These are phyloP conservation scores for Plantago lanceolata DNA, from an alignment of 305 asterid genomes.

Conservation along the genomic window DNA sequence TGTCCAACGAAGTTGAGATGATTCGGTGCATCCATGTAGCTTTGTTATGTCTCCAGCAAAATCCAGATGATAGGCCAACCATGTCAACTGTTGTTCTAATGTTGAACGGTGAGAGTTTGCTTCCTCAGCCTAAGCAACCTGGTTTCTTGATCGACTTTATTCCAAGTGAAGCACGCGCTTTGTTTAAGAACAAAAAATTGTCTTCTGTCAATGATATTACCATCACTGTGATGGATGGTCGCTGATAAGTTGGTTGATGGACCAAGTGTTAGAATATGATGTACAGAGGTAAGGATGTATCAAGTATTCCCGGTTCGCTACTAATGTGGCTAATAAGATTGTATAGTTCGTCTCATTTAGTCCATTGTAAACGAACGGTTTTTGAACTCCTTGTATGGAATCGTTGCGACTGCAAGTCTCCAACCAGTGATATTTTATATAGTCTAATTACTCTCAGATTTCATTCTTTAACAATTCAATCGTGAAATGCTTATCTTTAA, in stretches of 20 bases:
- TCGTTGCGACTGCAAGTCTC: too few species aligned
- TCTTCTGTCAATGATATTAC: slow-evolving; percentile 22
- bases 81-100: slow-evolving; percentile 44
- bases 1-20: slow-evolving; percentile 22
- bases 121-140: slow-evolving; percentile 41
- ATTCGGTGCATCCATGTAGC: slow-evolving; percentile 33
- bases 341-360: too few species aligned
- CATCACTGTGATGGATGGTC: slow-evolving; percentile 19
- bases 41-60: slow-evolving; percentile 36
- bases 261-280: not conserved
- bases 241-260: not conserved
- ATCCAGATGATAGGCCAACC: slow-evolving; percentile 38
- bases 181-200: slow-evolving; percentile 6
- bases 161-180: slow-evolving; percentile 21
- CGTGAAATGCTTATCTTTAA: too few species aligned
- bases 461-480: too few species aligned
- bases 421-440: too few species aligned
- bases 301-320: not conserved
- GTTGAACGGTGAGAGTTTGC: slow-evolving; percentile 33
- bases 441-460: too few species aligned
- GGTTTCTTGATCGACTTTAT: slow-evolving; percentile 32
- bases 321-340: not conserved
- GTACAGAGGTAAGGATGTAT: not conserved
- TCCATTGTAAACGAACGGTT: not conserved
- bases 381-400: too few species aligned